phyloP scores from a whole-genome alignment of 169 alveolate genomes.

The Toxoplasma gondii region DNA sequence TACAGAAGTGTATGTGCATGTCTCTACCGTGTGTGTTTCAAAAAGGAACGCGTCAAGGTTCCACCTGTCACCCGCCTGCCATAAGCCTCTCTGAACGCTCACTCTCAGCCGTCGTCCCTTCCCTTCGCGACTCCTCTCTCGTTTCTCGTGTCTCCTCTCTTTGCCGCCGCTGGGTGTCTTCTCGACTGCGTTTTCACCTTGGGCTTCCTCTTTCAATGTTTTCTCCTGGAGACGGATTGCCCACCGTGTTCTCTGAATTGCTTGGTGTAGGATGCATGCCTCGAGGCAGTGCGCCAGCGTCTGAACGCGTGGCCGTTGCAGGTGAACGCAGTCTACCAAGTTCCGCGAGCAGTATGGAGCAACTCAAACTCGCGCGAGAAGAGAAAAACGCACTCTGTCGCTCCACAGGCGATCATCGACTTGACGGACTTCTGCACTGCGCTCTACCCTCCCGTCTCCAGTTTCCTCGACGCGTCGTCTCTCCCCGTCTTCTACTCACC shows the following conservation, averaged over 20 bases:
- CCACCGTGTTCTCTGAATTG: too few species aligned
- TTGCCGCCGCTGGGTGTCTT: too few species aligned
- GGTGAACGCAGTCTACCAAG: slow-evolving; percentile 24
- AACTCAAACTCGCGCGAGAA: background rate
- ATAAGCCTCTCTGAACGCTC: too few species aligned
- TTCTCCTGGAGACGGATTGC: too few species aligned
- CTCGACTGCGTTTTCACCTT: too few species aligned
- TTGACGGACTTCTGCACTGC: background rate
- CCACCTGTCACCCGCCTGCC: background rate
- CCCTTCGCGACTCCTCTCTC: too few species aligned
- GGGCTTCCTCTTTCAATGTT: too few species aligned
- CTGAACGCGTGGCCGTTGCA: slow-evolving; percentile 58
- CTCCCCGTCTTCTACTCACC: background rate
- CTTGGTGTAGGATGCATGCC: slow-evolving; percentile 52
- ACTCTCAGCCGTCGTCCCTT: too few species aligned
- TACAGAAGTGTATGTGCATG: background rate
- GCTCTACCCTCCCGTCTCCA: background rate
- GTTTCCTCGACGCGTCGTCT: slow-evolving; percentile 8
- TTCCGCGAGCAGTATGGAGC: background rate
- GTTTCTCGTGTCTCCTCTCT: too few species aligned
- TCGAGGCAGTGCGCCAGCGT: slow-evolving; percentile 35
- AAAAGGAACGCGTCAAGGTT: background rate
- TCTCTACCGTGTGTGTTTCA: background rate
- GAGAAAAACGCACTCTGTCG: background rate
- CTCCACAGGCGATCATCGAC: background rate